Conservation (phyloP, 345 rosid species). For the Lagerstroemia speciosa region DNA sequence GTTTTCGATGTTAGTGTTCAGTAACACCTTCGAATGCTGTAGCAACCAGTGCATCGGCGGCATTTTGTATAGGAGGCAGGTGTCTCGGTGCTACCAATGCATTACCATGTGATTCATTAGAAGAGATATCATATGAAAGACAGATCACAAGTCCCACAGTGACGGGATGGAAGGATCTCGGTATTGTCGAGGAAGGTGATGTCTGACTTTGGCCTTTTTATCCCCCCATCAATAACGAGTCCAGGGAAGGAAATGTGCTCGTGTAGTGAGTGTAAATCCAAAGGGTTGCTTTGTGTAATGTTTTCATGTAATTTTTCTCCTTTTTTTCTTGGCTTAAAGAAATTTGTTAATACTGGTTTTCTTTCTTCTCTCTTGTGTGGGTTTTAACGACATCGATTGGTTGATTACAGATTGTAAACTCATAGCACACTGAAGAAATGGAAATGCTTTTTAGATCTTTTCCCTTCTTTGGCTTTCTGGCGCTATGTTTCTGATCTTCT, state of each 20-base stretch:
- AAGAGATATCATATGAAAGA: not conserved
- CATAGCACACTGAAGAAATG: constrained; percentile 1
- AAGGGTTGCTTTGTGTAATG: not conserved
- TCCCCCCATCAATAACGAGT: not conserved
- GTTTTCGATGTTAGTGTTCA: not conserved
- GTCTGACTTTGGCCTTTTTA: not conserved
- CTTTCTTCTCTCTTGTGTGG: not conserved
- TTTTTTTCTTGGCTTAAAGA: not conserved
- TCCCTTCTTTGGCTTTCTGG: too few species aligned
- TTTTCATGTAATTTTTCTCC: too few species aligned
- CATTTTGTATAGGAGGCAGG: not conserved
- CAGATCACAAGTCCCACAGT: not conserved
- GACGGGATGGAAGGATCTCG: too few species aligned
- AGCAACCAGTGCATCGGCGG: not conserved
- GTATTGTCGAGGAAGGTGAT: not conserved
- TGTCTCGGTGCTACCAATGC: not conserved
- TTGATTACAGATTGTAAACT: constrained; percentile 2
- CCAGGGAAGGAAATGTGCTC: too few species aligned
- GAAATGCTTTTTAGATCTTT: not conserved
- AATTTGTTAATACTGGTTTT: not conserved
- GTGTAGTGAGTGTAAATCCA: not conserved
- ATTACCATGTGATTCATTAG: not conserved
- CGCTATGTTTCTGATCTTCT: too few species aligned
- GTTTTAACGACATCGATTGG: not conserved
- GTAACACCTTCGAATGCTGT: not conserved